Conservation (phyloP, 2,329 filamentous ascomycete genomes). For the Dothiorella sarmentorum region DNA sequence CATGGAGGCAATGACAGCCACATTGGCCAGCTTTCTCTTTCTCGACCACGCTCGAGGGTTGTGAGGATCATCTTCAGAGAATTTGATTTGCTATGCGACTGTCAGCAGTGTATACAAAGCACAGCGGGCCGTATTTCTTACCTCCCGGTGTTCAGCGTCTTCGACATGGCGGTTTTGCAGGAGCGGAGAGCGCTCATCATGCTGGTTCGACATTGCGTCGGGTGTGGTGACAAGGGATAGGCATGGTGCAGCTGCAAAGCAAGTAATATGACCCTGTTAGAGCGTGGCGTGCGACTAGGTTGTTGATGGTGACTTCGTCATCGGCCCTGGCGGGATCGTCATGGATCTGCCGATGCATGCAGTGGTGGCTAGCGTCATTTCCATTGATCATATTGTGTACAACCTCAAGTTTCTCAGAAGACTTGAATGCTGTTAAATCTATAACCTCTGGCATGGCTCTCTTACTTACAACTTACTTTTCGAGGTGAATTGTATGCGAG, state of each 20-base stretch:
- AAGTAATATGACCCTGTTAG: neutral
- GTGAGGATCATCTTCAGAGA: conserved; percentile 38
- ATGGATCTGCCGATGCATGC: conserved; percentile 4
- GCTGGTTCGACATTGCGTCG: neutral
- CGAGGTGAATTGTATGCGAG: too few species aligned
- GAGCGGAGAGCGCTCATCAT: conserved; percentile 40
- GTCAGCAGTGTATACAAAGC: conserved; percentile 20
- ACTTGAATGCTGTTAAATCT: too few species aligned
- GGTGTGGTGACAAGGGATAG: neutral
- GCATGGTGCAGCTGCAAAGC: neutral
- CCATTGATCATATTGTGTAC: too few species aligned
- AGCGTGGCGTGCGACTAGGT: too few species aligned
- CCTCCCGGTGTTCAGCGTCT: conserved; percentile 33
- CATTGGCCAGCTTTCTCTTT: conserved; percentile 47
- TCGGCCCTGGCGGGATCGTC: neutral
- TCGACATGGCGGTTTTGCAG: conserved; percentile 35
- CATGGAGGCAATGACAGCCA: conserved; percentile 51
- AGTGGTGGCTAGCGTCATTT: neutral
- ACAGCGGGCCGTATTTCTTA: neutral
- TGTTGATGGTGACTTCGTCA: too few species aligned
- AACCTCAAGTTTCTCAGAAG: too few species aligned
- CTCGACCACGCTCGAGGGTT: conserved; percentile 48
- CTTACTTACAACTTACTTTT: too few species aligned
- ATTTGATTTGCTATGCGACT: conserved; percentile 28
- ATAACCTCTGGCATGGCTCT: too few species aligned